These are phyloP conservation scores for Plasmodium coatneyi DNA, from an alignment of 169 alveolate genomes.

Conservation along the genomic window DNA sequence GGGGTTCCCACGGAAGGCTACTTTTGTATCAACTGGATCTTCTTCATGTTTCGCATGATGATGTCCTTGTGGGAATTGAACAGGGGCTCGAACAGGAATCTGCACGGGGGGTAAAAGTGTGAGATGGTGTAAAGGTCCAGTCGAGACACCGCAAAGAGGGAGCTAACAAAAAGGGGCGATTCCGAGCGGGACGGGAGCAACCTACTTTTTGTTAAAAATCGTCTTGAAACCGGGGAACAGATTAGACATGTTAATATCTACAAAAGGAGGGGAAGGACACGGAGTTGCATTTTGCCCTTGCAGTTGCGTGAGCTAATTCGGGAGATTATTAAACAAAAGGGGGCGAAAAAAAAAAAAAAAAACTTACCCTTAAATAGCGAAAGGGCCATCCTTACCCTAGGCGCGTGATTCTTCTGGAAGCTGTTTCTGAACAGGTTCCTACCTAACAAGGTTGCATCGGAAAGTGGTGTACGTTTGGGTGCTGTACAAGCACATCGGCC, in stretches of 20 bases:
- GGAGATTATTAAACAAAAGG: not conserved
- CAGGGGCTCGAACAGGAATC: slow-evolving; percentile 50
- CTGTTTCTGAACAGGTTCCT: slow-evolving; percentile 15
- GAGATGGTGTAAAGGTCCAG: not conserved
- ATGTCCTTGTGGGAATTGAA: slow-evolving; percentile 60
- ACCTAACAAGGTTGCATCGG: not conserved
- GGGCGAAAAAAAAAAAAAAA: slow-evolving; percentile 2
- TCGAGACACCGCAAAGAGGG: not conserved
- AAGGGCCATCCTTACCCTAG: slow-evolving; percentile 26
- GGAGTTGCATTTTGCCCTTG: not conserved
- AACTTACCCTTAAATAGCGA: slow-evolving; percentile 36
- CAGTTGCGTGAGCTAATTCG: not conserved
- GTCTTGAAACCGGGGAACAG: slow-evolving; percentile 70
- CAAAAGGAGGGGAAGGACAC: not conserved
- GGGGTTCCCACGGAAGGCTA: slow-evolving; percentile 5
- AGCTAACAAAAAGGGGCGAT: not conserved
- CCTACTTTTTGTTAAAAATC: slow-evolving; percentile 51
- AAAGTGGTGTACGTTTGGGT: not conserved
- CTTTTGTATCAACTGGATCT: slow-evolving; percentile 30
- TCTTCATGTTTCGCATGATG: slow-evolving; percentile 45
- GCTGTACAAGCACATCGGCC: not conserved
- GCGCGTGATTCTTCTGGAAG: not conserved
- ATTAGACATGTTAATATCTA: slow-evolving; percentile 17
- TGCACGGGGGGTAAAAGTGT: not conserved
- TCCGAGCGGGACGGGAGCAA: not conserved